These are phyloP conservation scores for Backusella westeae DNA, from an alignment of 192 early-diverging fungal species.

Conservation along the genomic window DNA sequence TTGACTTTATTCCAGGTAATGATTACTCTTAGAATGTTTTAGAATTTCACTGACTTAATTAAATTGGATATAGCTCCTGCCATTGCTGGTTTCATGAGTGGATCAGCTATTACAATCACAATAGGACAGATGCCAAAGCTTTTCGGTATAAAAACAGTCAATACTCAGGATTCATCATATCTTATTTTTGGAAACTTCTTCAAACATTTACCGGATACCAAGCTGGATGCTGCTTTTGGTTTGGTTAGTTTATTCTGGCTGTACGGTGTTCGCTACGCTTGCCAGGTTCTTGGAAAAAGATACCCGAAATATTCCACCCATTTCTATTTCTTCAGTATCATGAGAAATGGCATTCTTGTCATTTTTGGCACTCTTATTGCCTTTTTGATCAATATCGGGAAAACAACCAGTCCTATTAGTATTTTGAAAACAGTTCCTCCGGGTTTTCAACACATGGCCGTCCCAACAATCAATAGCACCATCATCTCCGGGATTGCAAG, in stretches of 20 bases:
- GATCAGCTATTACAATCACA: conserved; percentile 78
- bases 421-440: conserved; percentile 78
- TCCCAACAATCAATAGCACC: conserved; percentile 50
- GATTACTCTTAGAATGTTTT: neutral
- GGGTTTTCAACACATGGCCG: conserved; percentile 66
- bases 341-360: conserved; percentile 74
- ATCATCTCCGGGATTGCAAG: conserved; percentile 55
- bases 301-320: conserved; percentile 47
- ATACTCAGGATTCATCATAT: conserved; percentile 73
- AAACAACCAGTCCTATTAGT: conserved; percentile 49
- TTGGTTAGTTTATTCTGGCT: conserved; percentile 42
- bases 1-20: conserved; percentile 84
- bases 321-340: conserved; percentile 66
- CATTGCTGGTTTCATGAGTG: conserved; percentile 86
- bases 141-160: conserved; percentile 73
- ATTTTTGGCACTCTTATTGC: conserved; percentile 78
- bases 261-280: conserved; percentile 40
- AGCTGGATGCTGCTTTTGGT: conserved; percentile 64
- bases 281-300: conserved; percentile 35
- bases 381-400: conserved; percentile 53
- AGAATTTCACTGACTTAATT: neutral
- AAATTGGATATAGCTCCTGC: conserved; percentile 53
- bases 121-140: conserved; percentile 73
- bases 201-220: conserved; percentile 48
- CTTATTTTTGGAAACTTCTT: conserved; percentile 38